A percentile compares a stretch with the other conserved stretches of the same genome.
Evolutionary conservation across 2,329 filamentous ascomycete species (phyloP).

Genomic region (Trichoderma lentiforme): DNA sequence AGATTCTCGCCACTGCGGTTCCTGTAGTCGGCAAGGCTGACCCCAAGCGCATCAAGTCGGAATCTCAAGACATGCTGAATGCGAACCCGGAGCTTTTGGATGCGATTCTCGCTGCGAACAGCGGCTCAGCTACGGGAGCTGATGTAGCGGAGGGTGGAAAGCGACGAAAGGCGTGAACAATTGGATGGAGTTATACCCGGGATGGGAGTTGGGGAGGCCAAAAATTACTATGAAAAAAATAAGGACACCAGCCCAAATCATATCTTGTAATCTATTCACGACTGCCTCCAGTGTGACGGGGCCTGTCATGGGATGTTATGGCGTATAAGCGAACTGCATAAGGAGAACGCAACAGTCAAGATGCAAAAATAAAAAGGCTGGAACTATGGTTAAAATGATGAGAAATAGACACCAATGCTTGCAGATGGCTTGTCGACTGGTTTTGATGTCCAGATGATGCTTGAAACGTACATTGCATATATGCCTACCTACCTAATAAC

Average conservation of each 20-base stretch:
- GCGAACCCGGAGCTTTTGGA: slow-evolving; percentile 48
- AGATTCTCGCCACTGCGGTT: slow-evolving; percentile 67
- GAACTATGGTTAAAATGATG: neutral
- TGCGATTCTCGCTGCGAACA: slow-evolving; percentile 41
- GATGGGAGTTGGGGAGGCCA: neutral
- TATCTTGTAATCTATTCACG: neutral
- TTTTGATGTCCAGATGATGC: neutral
- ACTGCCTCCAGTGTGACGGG: neutral
- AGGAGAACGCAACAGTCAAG: neutral
- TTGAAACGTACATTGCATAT: neutral
- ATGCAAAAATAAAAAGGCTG: neutral
- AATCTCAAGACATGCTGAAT: slow-evolving; percentile 36
- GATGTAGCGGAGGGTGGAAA: slow-evolving; percentile 40
- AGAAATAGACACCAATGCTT: neutral
- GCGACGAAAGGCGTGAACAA: slow-evolving; percentile 43
- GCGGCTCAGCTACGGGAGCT: slow-evolving; percentile 29
- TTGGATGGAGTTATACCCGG: neutral
- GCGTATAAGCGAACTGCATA: neutral
- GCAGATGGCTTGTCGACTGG: neutral
- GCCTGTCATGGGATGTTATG: neutral
- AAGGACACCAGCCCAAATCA: neutral
- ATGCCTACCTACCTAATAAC: neutral
- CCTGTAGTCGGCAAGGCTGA: slow-evolving; percentile 64
- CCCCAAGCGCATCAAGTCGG: slow-evolving; percentile 49
- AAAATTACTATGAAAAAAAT: neutral